These are phyloP conservation scores for Syzygium grande DNA, from an alignment of 345 rosid genomes.

Conservation along the genomic window DNA sequence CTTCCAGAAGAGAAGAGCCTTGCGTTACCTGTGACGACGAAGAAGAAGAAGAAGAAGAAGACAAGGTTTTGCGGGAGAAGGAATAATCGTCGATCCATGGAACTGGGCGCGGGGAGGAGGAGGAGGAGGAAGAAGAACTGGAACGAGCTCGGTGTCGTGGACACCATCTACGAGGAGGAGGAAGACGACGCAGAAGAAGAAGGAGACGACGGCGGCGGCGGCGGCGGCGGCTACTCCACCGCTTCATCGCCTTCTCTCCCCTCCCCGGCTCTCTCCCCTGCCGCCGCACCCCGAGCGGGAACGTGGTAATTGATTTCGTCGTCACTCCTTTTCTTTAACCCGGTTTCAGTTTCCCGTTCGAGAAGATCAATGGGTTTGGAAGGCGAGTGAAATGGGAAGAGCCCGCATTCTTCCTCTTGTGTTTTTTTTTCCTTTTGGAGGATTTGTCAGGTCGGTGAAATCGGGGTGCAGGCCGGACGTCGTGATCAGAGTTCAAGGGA, in stretches of 20 bases:
- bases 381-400: background rate
- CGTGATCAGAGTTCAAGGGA: conserved; percentile 51
- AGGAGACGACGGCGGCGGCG: no score
- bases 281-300: conserved; percentile 23
- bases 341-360: background rate
- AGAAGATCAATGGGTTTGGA: background rate
- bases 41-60: background rate
- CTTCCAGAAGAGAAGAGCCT: background rate
- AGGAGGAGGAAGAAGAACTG: conserved; percentile 30
- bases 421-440: background rate
- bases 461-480: conserved; percentile 45
- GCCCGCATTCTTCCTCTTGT: background rate
- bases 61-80: background rate
- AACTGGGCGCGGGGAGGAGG: background rate
- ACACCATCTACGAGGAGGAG: conserved; percentile 87
- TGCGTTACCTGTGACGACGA: background rate
- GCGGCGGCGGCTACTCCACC: conserved; percentile 7
- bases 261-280: conserved; percentile 17
- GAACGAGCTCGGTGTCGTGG: conserved; percentile 55
- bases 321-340: background rate
- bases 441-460: conserved; percentile 37
- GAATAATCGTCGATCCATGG: background rate
- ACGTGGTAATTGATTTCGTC: conserved; percentile 37
- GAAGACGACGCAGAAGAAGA: no score
- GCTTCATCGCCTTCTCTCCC: conserved; percentile 8